Base-by-base conservation (phyloP, 306 rosid genomes). In the Rubus idaeus region DNA sequence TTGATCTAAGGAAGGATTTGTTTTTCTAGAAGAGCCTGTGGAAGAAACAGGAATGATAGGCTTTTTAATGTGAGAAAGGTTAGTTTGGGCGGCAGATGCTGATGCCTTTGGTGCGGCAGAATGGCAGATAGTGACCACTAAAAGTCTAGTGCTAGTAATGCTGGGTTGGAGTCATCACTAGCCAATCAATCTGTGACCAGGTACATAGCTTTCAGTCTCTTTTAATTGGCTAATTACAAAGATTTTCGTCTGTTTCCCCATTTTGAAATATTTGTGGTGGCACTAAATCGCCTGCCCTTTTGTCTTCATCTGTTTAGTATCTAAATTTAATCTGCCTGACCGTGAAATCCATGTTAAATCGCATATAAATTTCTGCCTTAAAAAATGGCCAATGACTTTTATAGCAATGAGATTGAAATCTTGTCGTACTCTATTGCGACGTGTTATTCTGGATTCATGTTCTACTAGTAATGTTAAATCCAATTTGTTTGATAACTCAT, bases 61-160 rank as follows among this genome's bases (percentile, higher is more conserved):
- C 30, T 20, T n/a, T 68, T 20, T 68, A 45, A 20, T 68, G 55
- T 68, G 55, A 45, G 52, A 12, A 61, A 26, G n/a, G 30, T 30
- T 61, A 35, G 44, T 8, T 30, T 21, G 80, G 83, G 73, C 80
- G 65, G 9, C 77, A 63, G 68, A 63, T 60, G 44, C 46, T 3
- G 68, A 61, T 61, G 8, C 67, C 51, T 70, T 71, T 50, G 85
- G 35, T 57, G 13, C 61, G 49, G 55, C 42, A 26, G 45, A 70
- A 8, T 46, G 49, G 55, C 42, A 26, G 45, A 70, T 55, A 46
- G 70, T 4, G 14, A 49, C 1, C 26, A 21, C 4, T 5, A 16
- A 5, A 63, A 63, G n/a, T n/a, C n/a, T n/a, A n/a, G n/a, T n/a
- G n/a, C 45, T 63, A 37, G 41, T 37, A 16, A 13, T 63, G 21